These are phyloP conservation scores for Candida corydali DNA, from an alignment of 805 yeast species.

Conservation along the genomic window DNA sequence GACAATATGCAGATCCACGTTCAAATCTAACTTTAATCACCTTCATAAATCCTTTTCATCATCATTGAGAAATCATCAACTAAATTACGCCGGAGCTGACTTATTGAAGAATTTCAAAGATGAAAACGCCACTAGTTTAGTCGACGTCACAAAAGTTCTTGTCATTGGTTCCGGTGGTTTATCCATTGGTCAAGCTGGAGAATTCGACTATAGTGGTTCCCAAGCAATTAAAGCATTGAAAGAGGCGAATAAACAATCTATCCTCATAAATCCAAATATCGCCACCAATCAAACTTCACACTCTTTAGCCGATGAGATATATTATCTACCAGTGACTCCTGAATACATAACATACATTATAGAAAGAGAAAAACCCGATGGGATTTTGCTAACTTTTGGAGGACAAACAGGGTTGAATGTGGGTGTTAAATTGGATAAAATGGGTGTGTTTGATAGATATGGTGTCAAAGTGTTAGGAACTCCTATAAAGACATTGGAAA, in stretches of 20 bases:
- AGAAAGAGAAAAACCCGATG: slow-evolving; percentile 95
- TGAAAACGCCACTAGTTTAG: slow-evolving; percentile 61
- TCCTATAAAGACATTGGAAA: slow-evolving; percentile 91
- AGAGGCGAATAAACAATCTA: slow-evolving; percentile 82
- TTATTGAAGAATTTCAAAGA: slow-evolving; percentile 53
- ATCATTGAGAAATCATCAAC: slow-evolving; percentile 8
- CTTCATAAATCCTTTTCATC: slow-evolving; percentile 7
- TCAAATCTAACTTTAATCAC: background rate
- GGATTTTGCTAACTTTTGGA: slow-evolving; percentile 92
- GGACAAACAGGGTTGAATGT: slow-evolving; percentile 98
- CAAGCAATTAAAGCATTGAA: slow-evolving; percentile 95
- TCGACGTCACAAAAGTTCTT: slow-evolving; percentile 81
- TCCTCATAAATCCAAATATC: slow-evolving; percentile 90
- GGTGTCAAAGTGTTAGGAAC: slow-evolving; percentile 96
- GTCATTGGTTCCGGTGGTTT: slow-evolving; percentile 97
- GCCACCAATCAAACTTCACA: slow-evolving; percentile 97
- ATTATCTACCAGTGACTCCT: slow-evolving; percentile 93
- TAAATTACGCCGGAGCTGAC: slow-evolving; percentile 59
- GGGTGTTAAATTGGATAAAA: slow-evolving; percentile 90
- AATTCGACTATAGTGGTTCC: slow-evolving; percentile 94
- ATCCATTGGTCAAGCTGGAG: slow-evolving; percentile 98
- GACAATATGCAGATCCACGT: background rate
- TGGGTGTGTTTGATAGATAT: slow-evolving; percentile 89
- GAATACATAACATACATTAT: slow-evolving; percentile 94
- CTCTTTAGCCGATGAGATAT: slow-evolving; percentile 90